phyloP scores from a whole-genome alignment of 805 yeast genomes.

The Peterozyma toletana region DNA sequence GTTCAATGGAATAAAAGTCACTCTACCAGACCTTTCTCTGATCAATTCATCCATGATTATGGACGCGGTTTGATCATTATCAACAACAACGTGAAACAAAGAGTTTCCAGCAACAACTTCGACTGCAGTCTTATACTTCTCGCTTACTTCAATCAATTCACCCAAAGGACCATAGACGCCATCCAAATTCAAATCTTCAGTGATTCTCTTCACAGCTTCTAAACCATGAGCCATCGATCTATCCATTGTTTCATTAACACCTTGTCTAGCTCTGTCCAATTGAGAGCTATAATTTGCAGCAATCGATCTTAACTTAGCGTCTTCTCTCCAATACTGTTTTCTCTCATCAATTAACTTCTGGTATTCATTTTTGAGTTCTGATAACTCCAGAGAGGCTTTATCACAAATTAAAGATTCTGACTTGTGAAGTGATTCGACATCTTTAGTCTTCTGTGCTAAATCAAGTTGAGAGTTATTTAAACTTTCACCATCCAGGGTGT shows the following conservation, averaged over 20 bases:
- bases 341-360: slow-evolving; percentile 53
- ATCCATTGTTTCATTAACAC: slow-evolving; percentile 68
- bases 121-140: slow-evolving; percentile 76
- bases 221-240: slow-evolving; percentile 65
- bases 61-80: slow-evolving; percentile 78
- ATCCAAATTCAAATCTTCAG: slow-evolving; percentile 47
- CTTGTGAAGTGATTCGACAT: slow-evolving; percentile 25
- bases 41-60: slow-evolving; percentile 69
- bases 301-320: slow-evolving; percentile 54
- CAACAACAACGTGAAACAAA: slow-evolving; percentile 84
- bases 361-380: slow-evolving; percentile 30
- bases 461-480: slow-evolving; percentile 3
- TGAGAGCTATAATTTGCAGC: slow-evolving; percentile 49
- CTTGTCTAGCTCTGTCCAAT: slow-evolving; percentile 47
- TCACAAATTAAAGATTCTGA: slow-evolving; percentile 8
- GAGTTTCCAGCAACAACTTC: slow-evolving; percentile 88
- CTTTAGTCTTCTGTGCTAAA: slow-evolving; percentile 18
- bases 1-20: slow-evolving; percentile 86
- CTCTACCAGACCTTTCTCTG: slow-evolving; percentile 70
- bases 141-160: slow-evolving; percentile 73
- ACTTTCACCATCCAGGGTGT: slow-evolving; percentile 8
- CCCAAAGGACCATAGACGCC: slow-evolving; percentile 82
- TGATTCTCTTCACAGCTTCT: slow-evolving; percentile 57
- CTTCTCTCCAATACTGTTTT: slow-evolving; percentile 73
- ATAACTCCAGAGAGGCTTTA: slow-evolving; percentile 18